These are phyloP conservation scores for Aspergillus sclerotioniger DNA, from an alignment of 495 filamentous ascomycete genomes.

Conservation along the genomic window DNA sequence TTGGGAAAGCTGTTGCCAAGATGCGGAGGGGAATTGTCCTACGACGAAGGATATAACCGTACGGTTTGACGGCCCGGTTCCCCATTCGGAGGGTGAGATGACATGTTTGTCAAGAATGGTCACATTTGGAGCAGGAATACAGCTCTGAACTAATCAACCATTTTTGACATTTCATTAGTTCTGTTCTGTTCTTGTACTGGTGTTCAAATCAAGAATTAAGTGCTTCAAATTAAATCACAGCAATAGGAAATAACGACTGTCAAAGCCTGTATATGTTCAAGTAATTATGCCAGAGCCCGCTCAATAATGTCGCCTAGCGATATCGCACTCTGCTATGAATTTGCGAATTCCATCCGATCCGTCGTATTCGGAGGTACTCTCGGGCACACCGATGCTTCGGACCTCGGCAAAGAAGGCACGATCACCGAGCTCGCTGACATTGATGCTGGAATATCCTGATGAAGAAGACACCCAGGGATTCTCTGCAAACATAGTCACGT, in stretches of 20 bases:
- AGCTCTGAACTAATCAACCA: too few species aligned
- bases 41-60: neutral
- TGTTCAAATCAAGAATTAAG: neutral
- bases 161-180: too few species aligned
- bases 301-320: constrained; percentile 34
- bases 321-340: constrained; percentile 85
- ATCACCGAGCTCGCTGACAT: constrained; percentile 52
- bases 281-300: neutral
- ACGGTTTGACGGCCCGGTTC: constrained; percentile 8
- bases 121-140: too few species aligned
- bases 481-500: constrained; percentile 42
- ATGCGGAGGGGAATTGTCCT: constrained; percentile 5
- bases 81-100: neutral
- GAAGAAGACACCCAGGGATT: constrained; percentile 51
- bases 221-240: constrained; percentile 1
- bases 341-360: constrained; percentile 82
- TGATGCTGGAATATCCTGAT: constrained; percentile 53
- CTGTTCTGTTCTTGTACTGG: too few species aligned
- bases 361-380: constrained; percentile 61
- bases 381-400: constrained; percentile 34
- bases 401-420: constrained; percentile 39
- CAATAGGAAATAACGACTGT: constrained; percentile 21
- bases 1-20: neutral
- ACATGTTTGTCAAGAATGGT: neutral
- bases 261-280: constrained; percentile 20